A percentile compares a stretch with the other conserved stretches of the same genome.
Evolutionary conservation across 148 eudicot species (phyloP).

Genomic region (Chenopodium suecicum): DNA sequence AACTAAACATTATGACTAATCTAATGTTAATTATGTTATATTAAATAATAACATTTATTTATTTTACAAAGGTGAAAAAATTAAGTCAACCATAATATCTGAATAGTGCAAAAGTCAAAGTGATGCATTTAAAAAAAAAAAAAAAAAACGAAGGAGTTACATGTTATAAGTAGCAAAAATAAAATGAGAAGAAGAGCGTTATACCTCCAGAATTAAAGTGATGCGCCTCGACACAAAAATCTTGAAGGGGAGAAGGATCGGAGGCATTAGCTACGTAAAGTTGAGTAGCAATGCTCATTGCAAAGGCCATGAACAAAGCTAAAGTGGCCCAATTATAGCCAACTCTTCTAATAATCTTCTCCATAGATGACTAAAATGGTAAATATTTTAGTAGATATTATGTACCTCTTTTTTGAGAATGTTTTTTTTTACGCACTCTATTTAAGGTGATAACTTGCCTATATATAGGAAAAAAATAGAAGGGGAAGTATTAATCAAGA

Average conservation of each 20-base stretch:
- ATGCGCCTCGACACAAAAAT: constrained; percentile 24
- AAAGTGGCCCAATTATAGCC: neutral
- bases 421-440: too few species aligned
- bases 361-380: neutral
- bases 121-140: too few species aligned
- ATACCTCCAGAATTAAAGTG: constrained; percentile 15
- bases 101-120: too few species aligned
- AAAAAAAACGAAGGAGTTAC: too few species aligned
- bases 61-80: too few species aligned
- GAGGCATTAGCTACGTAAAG: constrained; percentile 11
- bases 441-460: neutral
- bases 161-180: too few species aligned
- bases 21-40: too few species aligned
- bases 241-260: constrained; percentile 33
- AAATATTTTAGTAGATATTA: neutral
- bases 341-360: neutral
- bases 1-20: too few species aligned
- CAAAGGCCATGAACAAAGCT: constrained; percentile 11
- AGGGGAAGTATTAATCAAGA: neutral
- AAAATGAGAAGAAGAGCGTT: too few species aligned
- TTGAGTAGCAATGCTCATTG: neutral
- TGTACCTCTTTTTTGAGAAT: neutral
- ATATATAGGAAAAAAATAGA: neutral
- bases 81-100: too few species aligned
- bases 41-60: too few species aligned